Conservation (phyloP, 164 flowering plant species). For the Chloranthus sessilifolius region DNA sequence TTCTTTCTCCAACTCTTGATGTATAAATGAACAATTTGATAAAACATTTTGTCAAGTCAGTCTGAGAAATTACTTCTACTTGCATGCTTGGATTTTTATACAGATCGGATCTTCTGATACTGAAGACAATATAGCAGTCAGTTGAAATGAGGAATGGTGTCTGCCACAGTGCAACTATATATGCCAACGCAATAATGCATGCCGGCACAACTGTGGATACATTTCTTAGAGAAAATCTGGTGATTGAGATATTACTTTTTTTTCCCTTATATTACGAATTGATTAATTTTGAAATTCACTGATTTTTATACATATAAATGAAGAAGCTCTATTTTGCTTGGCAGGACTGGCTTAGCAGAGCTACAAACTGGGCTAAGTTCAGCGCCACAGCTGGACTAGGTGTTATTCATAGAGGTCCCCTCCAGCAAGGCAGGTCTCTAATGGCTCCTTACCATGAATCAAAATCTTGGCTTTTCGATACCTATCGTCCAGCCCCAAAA, state of each 20-base stretch:
- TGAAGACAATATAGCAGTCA: conserved; percentile 91
- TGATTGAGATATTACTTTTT: conserved; percentile 16
- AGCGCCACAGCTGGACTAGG: conserved; percentile 96
- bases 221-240: conserved; percentile 86
- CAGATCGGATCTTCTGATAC: conserved; percentile 83
- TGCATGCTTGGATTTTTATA: conserved; percentile 13
- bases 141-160: conserved; percentile 96
- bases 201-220: conserved; percentile 98
- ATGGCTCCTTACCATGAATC: conserved; percentile 98
- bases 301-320: neutral
- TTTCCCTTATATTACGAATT: neutral
- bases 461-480: no score
- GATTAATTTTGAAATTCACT: neutral
- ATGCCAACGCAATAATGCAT: conserved; percentile 96
- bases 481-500: no score
- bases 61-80: neutral
- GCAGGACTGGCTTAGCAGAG: conserved; percentile 92
- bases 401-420: conserved; percentile 85
- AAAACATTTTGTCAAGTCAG: neutral
- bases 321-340: conserved; percentile 1
- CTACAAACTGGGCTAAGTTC: conserved; percentile 94
- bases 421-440: conserved; percentile 87
- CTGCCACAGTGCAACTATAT: conserved; percentile 93
- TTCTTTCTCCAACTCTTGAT: neutral
- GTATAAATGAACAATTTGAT: neutral